A percentile compares a stretch with the other conserved stretches of the same genome.
These are phyloP conservation scores for Chiua sp. DNA, from an alignment of 1,284 basidiomycete species.

Conservation along the genomic window DNA sequence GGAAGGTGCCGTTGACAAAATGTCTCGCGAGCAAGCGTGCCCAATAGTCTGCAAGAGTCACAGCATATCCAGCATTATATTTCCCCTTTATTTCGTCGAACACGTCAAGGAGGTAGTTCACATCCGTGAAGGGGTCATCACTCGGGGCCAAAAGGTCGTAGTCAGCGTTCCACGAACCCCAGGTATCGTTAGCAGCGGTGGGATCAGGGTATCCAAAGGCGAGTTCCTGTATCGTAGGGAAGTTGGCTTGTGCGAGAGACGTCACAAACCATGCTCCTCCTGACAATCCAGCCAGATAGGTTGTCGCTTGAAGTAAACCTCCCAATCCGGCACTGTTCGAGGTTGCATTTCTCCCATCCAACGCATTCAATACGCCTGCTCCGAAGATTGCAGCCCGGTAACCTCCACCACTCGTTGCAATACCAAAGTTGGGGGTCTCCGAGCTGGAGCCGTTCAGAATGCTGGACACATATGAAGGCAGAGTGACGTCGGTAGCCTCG, in stretches of 20 bases:
- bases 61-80: conserved; percentile 32
- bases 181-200: conserved; percentile 21
- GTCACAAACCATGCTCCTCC: conserved; percentile 48
- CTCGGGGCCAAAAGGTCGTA: conserved; percentile 31
- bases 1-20: conserved; percentile 45
- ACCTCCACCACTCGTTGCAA: conserved; percentile 53
- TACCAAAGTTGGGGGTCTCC: conserved; percentile 44
- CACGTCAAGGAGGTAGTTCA: conserved; percentile 30
- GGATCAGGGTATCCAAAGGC: conserved; percentile 38
- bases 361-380: conserved; percentile 51
- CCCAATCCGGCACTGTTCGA: conserved; percentile 48
- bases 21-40: conserved; percentile 41
- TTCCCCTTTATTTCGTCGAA: conserved; percentile 40
- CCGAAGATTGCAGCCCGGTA: conserved; percentile 56
- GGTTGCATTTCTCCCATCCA: conserved; percentile 54
- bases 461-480: conserved; percentile 42
- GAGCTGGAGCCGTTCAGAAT: conserved; percentile 36
- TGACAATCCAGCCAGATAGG: conserved; percentile 49
- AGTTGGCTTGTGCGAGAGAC: conserved; percentile 45
- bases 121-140: conserved; percentile 12
- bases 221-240: conserved; percentile 45
- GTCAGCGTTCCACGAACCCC: conserved; percentile 44
- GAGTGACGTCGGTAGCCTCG: conserved; percentile 24
- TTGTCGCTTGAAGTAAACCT: conserved; percentile 54
- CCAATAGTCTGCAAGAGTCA: conserved; percentile 45